Conservation (phyloP, 441 rosid genomes). For the Eruca vesicaria region DNA sequence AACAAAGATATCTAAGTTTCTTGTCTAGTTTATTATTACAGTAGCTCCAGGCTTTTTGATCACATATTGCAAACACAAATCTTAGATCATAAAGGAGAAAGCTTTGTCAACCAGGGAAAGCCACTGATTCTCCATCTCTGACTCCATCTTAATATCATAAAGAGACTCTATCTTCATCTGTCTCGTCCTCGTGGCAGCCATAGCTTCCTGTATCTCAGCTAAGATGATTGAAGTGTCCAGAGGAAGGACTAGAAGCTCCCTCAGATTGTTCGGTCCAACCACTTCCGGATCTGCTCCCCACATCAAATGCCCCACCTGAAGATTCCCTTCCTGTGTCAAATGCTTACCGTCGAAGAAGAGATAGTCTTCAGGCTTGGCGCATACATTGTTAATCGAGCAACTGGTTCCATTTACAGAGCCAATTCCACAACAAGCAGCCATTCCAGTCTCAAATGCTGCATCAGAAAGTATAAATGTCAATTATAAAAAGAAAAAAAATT, state of each 20-base stretch:
- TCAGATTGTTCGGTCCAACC: constrained; percentile 32
- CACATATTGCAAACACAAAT: constrained; percentile 7
- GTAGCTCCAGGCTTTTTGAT: not conserved
- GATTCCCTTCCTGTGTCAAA: constrained; percentile 32
- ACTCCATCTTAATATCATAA: constrained; percentile 17
- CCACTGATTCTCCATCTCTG: constrained; percentile 23
- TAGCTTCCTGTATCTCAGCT: constrained; percentile 11
- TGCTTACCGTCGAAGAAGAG: constrained; percentile 37
- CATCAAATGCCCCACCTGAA: constrained; percentile 28
- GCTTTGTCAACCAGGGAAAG: not conserved
- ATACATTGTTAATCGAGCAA: constrained; percentile 2
- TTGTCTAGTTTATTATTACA: not conserved
- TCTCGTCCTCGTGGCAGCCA: constrained; percentile 12
- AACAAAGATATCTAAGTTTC: not conserved
- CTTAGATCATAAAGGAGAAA: constrained; percentile 19
- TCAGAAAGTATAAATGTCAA: not conserved
- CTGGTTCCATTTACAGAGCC: constrained; percentile 24
- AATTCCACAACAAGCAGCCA: constrained; percentile 33
- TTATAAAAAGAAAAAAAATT: no score
- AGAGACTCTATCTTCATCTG: constrained; percentile 22
- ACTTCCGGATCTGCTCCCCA: constrained; percentile 33
- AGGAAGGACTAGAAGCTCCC: constrained; percentile 34
- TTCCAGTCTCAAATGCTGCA: constrained; percentile 33
- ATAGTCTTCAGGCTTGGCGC: constrained; percentile 23
- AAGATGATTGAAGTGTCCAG: not conserved